Percentiles rank a stretch among this genome's conserved stretches.
These are phyloP conservation scores for Verruconis gallopava DNA, from an alignment of 2,329 filamentous ascomycete genomes.

Conservation along the genomic window DNA sequence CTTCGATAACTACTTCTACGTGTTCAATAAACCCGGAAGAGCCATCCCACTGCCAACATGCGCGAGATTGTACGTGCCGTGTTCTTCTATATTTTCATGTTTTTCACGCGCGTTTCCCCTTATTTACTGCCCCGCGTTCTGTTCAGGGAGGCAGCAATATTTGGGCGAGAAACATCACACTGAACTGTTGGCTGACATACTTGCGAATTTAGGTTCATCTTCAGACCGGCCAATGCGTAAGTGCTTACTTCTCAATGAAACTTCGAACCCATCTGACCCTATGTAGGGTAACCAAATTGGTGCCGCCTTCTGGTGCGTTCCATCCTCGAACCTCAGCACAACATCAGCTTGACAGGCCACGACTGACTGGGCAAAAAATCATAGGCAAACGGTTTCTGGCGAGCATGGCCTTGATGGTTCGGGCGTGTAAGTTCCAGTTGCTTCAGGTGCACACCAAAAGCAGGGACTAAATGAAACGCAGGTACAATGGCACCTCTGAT, in stretches of 20 bases:
- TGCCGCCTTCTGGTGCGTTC: slow-evolving; percentile 91
- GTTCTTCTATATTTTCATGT: not conserved
- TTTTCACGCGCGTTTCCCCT: slow-evolving; percentile 9
- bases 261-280: slow-evolving; percentile 21
- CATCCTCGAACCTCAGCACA: not conserved
- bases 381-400: slow-evolving; percentile 43
- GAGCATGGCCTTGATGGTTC: slow-evolving; percentile 93
- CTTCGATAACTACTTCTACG: not conserved
- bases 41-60: slow-evolving; percentile 8
- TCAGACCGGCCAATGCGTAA: slow-evolving; percentile 99
- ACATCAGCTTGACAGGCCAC: not conserved
- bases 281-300: slow-evolving; percentile 99
- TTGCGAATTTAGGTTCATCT: slow-evolving; percentile 70
- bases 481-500: slow-evolving; percentile 95
- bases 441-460: not conserved
- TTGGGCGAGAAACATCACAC: slow-evolving; percentile 1
- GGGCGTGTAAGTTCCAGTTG: slow-evolving; percentile 70
- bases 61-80: slow-evolving; percentile 11
- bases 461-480: slow-evolving; percentile 25
- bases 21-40: slow-evolving; percentile 1
- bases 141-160: slow-evolving; percentile 5
- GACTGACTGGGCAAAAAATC: slow-evolving; percentile 5
- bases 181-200: slow-evolving; percentile 10
- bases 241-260: slow-evolving; percentile 24
- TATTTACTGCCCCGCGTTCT: slow-evolving; percentile 9